Evolutionary conservation across 2,329 filamentous ascomycete species (phyloP), one percentile per base, ranked within the genome.

Genomic region (Nothophaeocryptopus gaeumannii): DNA sequence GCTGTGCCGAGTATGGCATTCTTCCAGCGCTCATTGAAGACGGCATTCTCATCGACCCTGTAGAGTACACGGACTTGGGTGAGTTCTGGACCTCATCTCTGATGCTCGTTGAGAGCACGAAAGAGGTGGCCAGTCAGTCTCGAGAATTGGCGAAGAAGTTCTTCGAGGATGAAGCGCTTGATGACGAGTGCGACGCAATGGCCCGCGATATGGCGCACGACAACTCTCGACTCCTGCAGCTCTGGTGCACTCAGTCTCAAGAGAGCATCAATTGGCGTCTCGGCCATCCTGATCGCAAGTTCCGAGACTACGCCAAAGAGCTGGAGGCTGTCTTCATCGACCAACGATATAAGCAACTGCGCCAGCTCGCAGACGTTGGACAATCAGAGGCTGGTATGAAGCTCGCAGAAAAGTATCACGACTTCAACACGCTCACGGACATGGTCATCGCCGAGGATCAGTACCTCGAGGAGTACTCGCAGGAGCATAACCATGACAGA

Each of bases 81-180:
- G 84, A 88, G 52, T 87, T 91, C 38, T 99, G 93, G 93, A 96
- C 91, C 0, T 90, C 88, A 12, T 82, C 80, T 1, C 64, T 70
- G 47, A 71, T 71, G 38, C 68, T 76, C 30, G 67, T 76, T 39
- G 68, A 68, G 41, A 65, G 70, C 5, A 58, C 63, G 5, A 41
- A 63, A 60, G 47, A 64, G 31, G 65, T 76, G 20, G 62, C 73
- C n/a, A 58, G 71, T 15, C 59, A 72, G 8, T 71, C 73, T 14
- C 72, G 73, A 12, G 67, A 69, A 14, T 57, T 71, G 14, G 67
- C 72, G 1, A 63, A 69, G 20, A 62, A 70, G 35, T 67, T 66
- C 47, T 75, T 67, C 47, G 70, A 73, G 47, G 57, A 57, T 33
- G 53, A 63, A 36, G 68, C 71, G 32, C 58, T 57, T 4, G 58